Evolutionary conservation across 1,284 basidiomycete species (phyloP), one percentile per base, ranked within the genome.

Genomic region (Ganoderma resinaceum): DNA sequence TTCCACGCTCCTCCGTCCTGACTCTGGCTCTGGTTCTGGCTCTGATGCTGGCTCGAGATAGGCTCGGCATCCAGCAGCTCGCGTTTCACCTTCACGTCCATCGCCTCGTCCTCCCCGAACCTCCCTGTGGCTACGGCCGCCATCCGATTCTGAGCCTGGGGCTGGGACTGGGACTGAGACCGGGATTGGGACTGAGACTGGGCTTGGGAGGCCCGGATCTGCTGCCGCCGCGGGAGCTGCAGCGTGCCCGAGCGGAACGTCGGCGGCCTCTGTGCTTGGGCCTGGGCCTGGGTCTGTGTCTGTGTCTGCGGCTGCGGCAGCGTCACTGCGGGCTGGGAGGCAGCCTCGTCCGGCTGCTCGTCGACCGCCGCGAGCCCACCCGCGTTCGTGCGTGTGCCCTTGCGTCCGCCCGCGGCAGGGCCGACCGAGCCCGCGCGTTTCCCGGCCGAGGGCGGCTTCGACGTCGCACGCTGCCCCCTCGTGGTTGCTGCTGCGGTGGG

Each of bases 221-320:
- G 61, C 26, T 14, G 3, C 53, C 29, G 53, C 18, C 71, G 71
- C 58, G 71, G 65, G 52, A 72, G 61, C 58, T 61, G 61, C 18
- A 71, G 62, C 62, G 55, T 69, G 16, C 72, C 72, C 23, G 72
- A 73, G 46, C 67, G 72, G 64, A 71, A 66, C 42, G 62, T 58
- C 5, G 33, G 35, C 40, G 23, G 55, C 6, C 49, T 29, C 9
- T 37, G 40, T 2, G 0, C 46, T 33, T 35, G 29, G 18, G 55
- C 20, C 46, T 35, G 29, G 18, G 55, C 20, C 20, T 20, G 62
- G 33, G n/a, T n/a, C 46, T 42, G 52, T 9, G 35, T n/a, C 8
- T 37, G 40, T 2, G 1, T 46, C 42, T 40, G 38, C 35, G 18
- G 5, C 43, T 35, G 26, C 38, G 55, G 18, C 20, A 14, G 62